A percentile compares a stretch with the other conserved stretches of the same genome.
Conservation (phyloP, 768 basidiomycete species). For the Suillus weaverae region DNA sequence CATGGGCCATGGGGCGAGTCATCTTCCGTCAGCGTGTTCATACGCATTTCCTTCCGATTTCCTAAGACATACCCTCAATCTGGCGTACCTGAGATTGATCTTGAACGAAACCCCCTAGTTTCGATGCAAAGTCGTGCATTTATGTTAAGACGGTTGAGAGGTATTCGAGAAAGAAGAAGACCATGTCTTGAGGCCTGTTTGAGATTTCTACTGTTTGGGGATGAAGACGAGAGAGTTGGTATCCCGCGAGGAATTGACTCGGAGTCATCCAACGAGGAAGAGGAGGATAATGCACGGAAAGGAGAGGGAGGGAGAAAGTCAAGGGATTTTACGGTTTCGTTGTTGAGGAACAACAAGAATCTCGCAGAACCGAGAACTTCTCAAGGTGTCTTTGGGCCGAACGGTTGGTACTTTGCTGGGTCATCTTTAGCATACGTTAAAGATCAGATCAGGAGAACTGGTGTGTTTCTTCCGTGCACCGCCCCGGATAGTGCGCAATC, state of each 20-base stretch:
- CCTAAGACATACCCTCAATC: conserved; percentile 78
- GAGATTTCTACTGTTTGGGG: conserved; percentile 73
- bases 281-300: conserved; percentile 38
- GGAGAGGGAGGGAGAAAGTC: conserved; percentile 35
- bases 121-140: conserved; percentile 73
- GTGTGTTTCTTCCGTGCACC: conserved; percentile 85
- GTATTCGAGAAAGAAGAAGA: conserved; percentile 66
- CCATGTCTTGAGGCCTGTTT: conserved; percentile 87
- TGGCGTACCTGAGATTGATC: conserved; percentile 71
- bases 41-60: conserved; percentile 87
- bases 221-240: conserved; percentile 53
- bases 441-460: conserved; percentile 63
- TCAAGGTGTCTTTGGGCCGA: conserved; percentile 86
- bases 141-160: conserved; percentile 74
- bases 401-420: conserved; percentile 50
- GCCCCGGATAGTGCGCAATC: conserved; percentile 66
- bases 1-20: conserved; percentile 91
- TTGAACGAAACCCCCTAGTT: conserved; percentile 83
- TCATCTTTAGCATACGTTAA: conserved; percentile 1
- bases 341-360: conserved; percentile 70
- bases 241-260: conserved; percentile 45
- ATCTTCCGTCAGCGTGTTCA: conserved; percentile 64
- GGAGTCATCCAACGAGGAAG: conserved; percentile 69
- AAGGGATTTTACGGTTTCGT: conserved; percentile 52
- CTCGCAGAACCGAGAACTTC: conserved; percentile 82